Evolutionary conservation across 2,329 filamentous ascomycete species (phyloP).

Genomic region (Hymenoscyphus salicellus): DNA sequence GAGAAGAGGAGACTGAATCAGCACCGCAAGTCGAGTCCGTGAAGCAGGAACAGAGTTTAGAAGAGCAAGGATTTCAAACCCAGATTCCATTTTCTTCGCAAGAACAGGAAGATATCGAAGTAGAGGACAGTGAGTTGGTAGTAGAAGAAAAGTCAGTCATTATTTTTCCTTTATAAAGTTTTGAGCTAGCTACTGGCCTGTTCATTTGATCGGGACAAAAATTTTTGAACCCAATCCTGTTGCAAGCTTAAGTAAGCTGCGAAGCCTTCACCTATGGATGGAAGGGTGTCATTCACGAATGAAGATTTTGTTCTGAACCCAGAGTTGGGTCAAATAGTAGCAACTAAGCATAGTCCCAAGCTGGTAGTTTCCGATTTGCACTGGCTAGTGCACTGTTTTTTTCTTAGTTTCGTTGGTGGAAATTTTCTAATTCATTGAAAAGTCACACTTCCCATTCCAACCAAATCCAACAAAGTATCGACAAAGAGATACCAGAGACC

Average conservation of each 20-base stretch:
- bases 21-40: neutral
- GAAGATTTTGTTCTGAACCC: neutral
- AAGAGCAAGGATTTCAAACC: neutral
- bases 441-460: neutral
- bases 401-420: neutral
- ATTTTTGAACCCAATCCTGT: neutral
- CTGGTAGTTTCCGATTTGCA: neutral
- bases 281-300: no score
- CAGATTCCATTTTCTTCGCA: neutral
- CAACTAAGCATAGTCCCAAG: neutral
- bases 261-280: neutral
- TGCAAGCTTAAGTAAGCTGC: neutral
- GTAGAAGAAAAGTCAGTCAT: neutral
- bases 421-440: neutral
- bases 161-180: neutral
- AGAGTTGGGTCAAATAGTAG: neutral
- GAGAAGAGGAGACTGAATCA: neutral
- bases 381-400: neutral
- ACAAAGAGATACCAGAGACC: no score
- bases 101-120: neutral
- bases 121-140: neutral
- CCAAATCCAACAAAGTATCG: neutral
- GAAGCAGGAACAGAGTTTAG: neutral
- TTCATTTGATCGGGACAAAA: neutral
- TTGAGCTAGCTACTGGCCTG: neutral